Conservation (phyloP, 2,329 filamentous ascomycete species). For the Stenocarpella maydis region DNA sequence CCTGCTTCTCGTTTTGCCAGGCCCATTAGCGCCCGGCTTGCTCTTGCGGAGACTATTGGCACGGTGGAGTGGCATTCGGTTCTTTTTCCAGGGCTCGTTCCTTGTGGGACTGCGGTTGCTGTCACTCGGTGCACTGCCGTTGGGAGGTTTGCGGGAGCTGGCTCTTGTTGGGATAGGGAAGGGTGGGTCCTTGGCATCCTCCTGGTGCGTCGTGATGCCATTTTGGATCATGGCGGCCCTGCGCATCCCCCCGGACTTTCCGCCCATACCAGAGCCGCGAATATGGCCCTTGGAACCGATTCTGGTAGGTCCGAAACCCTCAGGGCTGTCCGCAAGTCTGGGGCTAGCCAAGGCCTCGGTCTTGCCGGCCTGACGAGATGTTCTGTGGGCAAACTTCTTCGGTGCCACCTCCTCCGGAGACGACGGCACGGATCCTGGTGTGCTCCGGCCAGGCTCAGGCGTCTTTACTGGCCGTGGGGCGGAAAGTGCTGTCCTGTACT, state of each 20-base stretch:
- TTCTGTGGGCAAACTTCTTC: constrained; percentile 39
- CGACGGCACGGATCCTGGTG: constrained; percentile 37
- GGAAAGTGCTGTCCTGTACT: constrained; percentile 72
- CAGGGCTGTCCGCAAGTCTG: constrained; percentile 45
- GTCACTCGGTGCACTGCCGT: constrained; percentile 72
- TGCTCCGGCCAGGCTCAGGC: constrained; percentile 28
- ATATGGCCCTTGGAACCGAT: constrained; percentile 38
- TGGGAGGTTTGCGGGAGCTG: constrained; percentile 81
- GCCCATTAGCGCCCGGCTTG: constrained; percentile 80
- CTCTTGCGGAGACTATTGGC: constrained; percentile 79
- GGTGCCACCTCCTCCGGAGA: constrained; percentile 54
- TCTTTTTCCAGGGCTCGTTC: constrained; percentile 62
- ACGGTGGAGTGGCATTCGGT: constrained; percentile 58
- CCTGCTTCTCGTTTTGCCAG: constrained; percentile 57
- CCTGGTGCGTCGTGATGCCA: constrained; percentile 74
- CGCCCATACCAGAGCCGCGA: constrained; percentile 46
- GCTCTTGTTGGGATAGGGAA: constrained; percentile 91
- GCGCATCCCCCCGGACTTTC: constrained; percentile 71
- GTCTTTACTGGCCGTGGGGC: constrained; percentile 61
- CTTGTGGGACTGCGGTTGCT: constrained; percentile 80
- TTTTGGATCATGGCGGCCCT: constrained; percentile 83
- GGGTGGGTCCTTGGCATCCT: constrained; percentile 72
- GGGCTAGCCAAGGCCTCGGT: constrained; percentile 57
- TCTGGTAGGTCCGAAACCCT: constrained; percentile 37
- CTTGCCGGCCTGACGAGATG: constrained; percentile 46